Percentiles rank a stretch among this genome's conserved stretches.
phyloP scores from a whole-genome alignment of 495 filamentous ascomycete species.

The Penicillium waksmanii region DNA sequence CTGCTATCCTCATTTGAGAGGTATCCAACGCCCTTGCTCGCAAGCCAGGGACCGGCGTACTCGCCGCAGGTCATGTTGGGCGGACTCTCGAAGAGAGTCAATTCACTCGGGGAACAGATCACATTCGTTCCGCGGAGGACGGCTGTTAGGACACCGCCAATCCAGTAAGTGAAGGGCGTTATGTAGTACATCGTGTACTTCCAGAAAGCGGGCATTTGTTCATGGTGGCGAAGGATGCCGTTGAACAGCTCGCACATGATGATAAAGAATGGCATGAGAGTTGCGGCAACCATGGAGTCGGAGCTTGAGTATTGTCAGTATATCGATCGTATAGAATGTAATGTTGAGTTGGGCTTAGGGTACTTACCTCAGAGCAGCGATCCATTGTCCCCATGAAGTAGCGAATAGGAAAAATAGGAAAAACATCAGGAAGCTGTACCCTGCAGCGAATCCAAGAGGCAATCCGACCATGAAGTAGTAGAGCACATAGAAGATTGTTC shows the following conservation, averaged over 20 bases:
- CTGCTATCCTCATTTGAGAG: constrained; percentile 46
- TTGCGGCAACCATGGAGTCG: constrained; percentile 67
- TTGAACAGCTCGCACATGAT: constrained; percentile 63
- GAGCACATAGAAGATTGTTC: constrained; percentile 70
- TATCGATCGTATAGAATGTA: background rate
- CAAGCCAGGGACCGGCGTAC: constrained; percentile 72
- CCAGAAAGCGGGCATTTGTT: constrained; percentile 82
- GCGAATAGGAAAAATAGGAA: constrained; percentile 78
- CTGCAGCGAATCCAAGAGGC: constrained; percentile 60
- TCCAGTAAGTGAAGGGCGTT: constrained; percentile 83
- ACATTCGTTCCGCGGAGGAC: constrained; percentile 68
- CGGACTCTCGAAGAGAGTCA: constrained; percentile 66
- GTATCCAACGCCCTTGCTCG: constrained; percentile 66
- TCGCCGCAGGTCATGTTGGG: constrained; percentile 64
- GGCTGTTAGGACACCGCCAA: constrained; percentile 74
- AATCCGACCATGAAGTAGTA: constrained; percentile 75
- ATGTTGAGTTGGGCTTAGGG: background rate
- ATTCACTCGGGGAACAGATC: constrained; percentile 58
- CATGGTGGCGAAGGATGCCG: constrained; percentile 78
- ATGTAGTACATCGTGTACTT: constrained; percentile 76
- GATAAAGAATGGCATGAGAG: constrained; percentile 75
- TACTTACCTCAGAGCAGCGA: constrained; percentile 63
- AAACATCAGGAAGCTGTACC: constrained; percentile 83
- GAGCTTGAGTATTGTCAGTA: constrained; percentile 45
- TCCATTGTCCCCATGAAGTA: constrained; percentile 70